Conservation (phyloP, 2,329 filamentous ascomycete genomes). For the Metarhizium brunneum region DNA sequence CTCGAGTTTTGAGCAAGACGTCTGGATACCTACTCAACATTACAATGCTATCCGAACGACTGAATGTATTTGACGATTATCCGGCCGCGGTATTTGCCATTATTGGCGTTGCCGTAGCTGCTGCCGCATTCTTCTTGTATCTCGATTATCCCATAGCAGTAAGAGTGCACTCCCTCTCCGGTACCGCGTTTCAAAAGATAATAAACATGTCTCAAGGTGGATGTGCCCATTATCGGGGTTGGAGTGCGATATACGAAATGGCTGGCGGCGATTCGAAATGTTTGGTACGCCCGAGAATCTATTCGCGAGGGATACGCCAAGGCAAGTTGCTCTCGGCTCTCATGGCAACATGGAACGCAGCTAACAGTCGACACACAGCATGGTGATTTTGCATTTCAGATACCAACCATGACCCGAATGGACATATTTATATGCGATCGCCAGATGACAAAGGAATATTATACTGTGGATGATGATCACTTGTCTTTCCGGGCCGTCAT, state of each 20-base stretch:
- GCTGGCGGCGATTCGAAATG: conserved; percentile 8
- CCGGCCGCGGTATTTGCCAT: background rate
- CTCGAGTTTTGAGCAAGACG: background rate
- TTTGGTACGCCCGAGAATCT: conserved; percentile 6
- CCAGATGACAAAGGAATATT: conserved; percentile 9
- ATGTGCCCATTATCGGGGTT: conserved; percentile 8
- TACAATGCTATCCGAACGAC: background rate
- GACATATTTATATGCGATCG: conserved; percentile 10
- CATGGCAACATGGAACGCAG: background rate
- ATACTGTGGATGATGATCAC: conserved; percentile 6
- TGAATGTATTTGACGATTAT: background rate
- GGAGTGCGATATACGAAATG: conserved; percentile 8
- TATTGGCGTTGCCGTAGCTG: conserved; percentile 1
- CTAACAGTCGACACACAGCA: conserved; percentile 1
- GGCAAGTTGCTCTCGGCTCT: background rate
- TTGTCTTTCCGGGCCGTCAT: conserved; percentile 9
- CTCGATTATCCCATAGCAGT: conserved; percentile 7
- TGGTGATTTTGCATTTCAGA: conserved; percentile 7
- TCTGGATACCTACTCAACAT: too few species aligned
- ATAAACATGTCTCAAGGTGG: conserved; percentile 2
- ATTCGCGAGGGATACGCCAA: conserved; percentile 8
- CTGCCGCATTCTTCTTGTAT: conserved; percentile 1
- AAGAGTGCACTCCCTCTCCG: background rate
- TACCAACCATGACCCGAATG: conserved; percentile 11
- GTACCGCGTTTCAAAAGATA: background rate